These are phyloP conservation scores for Hypoxylon lenormandii DNA, from an alignment of 495 filamentous ascomycete species.

Conservation along the genomic window DNA sequence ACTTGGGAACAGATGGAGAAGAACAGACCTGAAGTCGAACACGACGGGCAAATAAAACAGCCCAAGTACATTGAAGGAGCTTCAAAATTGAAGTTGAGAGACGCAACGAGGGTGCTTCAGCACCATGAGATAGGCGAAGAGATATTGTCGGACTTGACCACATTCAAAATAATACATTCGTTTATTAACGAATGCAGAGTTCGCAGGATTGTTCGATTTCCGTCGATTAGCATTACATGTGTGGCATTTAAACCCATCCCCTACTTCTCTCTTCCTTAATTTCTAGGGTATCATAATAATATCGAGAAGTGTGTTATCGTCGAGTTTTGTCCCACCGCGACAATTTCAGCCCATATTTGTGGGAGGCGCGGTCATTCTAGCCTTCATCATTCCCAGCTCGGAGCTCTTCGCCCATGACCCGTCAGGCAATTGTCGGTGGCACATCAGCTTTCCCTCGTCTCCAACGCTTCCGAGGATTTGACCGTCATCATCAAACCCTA, in stretches of 20 bases:
- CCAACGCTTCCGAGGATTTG: constrained; percentile 70
- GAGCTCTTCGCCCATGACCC: constrained; percentile 67
- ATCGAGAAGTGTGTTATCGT: background rate
- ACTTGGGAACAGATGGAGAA: too few relatives aligned
- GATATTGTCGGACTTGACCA: too few relatives aligned
- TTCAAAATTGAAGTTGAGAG: too few relatives aligned
- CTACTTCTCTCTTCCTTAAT: background rate
- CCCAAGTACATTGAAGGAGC: too few relatives aligned
- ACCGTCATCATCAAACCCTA: constrained; percentile 71
- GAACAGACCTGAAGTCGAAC: too few relatives aligned
- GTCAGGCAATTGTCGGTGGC: constrained; percentile 67
- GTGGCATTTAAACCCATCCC: background rate
- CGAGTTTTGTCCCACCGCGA: background rate
- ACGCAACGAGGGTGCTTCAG: too few relatives aligned
- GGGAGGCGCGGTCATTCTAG: constrained; percentile 57
- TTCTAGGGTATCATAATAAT: background rate
- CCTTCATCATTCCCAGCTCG: constrained; percentile 66
- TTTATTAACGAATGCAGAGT: too few relatives aligned
- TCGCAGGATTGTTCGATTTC: too few relatives aligned
- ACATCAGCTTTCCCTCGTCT: constrained; percentile 70
- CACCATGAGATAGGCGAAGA: too few relatives aligned
- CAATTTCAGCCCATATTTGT: constrained; percentile 17
- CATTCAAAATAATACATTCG: too few relatives aligned
- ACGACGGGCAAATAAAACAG: too few relatives aligned
- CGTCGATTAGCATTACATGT: background rate